Conservation (phyloP, 2,329 filamentous ascomycete species). For the Beauveria sp. region DNA sequence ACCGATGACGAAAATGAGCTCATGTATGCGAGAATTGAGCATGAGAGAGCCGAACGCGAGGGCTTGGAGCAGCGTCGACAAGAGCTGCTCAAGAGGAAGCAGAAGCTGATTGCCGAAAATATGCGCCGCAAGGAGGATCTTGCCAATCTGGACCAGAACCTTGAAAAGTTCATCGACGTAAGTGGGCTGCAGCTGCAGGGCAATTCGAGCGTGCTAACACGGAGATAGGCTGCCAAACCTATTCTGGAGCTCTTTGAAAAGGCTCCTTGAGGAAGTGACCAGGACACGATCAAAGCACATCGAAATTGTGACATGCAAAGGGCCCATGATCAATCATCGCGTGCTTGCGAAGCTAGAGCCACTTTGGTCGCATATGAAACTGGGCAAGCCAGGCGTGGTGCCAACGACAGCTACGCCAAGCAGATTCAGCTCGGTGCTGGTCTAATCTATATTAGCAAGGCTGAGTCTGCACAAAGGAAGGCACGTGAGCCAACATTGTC, state of each 20-base stretch:
- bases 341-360: neutral
- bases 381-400: neutral
- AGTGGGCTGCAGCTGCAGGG: slow-evolving; percentile 24
- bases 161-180: slow-evolving; percentile 91
- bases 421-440: neutral
- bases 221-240: slow-evolving; percentile 67
- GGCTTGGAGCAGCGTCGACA: slow-evolving; percentile 78
- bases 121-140: slow-evolving; percentile 92
- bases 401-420: neutral
- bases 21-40: slow-evolving; percentile 84
- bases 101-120: slow-evolving; percentile 62
- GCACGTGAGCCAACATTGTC: neutral
- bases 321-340: neutral
- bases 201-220: slow-evolving; percentile 14
- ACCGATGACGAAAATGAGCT: slow-evolving; percentile 68
- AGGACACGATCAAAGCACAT: neutral
- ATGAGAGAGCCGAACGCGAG: slow-evolving; percentile 80
- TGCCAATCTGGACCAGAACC: slow-evolving; percentile 80
- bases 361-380: neutral
- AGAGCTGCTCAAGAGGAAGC: slow-evolving; percentile 60
- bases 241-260: slow-evolving; percentile 84
- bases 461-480: neutral
- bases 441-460: neutral
- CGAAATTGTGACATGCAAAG: neutral
- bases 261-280: slow-evolving; percentile 36